phyloP scores from a whole-genome alignment of 768 basidiomycete genomes.

The Russula vinacea region DNA sequence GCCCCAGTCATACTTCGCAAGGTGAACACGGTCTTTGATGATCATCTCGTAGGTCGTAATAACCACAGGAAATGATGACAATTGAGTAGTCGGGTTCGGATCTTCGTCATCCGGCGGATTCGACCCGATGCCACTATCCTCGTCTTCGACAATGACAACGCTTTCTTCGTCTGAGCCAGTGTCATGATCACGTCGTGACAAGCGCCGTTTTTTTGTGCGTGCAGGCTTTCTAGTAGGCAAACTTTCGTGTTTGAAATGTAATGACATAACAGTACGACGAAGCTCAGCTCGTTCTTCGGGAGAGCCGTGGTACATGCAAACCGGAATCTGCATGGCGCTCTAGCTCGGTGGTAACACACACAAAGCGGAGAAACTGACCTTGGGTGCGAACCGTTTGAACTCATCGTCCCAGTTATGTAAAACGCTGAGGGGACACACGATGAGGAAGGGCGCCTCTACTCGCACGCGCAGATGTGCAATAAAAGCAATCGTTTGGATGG shows the following conservation, averaged over 20 bases:
- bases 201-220: slow-evolving; percentile 3
- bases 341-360: background rate
- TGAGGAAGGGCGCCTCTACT: slow-evolving; percentile 70
- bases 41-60: slow-evolving; percentile 93
- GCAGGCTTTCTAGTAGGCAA: background rate
- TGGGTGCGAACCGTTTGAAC: slow-evolving; percentile 79
- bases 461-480: slow-evolving; percentile 82
- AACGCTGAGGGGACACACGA: slow-evolving; percentile 93
- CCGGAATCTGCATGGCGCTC: slow-evolving; percentile 57
- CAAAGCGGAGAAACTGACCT: slow-evolving; percentile 44
- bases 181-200: slow-evolving; percentile 6
- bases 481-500: slow-evolving; percentile 92
- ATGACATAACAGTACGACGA: slow-evolving; percentile 37
- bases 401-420: slow-evolving; percentile 89
- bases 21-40: slow-evolving; percentile 71
- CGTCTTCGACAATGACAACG: background rate
- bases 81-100: slow-evolving; percentile 36
- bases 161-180: slow-evolving; percentile 18
- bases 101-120: slow-evolving; percentile 23
- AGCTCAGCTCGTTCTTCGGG: slow-evolving; percentile 79
- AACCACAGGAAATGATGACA: slow-evolving; percentile 65
- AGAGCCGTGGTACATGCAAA: slow-evolving; percentile 87
- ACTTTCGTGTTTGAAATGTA: background rate
- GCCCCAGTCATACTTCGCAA: slow-evolving; percentile 69
- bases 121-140: background rate